Percentiles rank a stretch among this genome's conserved stretches.
Conservation (phyloP, 2,329 filamentous ascomycete species). For the Ascochyta fabae region DNA sequence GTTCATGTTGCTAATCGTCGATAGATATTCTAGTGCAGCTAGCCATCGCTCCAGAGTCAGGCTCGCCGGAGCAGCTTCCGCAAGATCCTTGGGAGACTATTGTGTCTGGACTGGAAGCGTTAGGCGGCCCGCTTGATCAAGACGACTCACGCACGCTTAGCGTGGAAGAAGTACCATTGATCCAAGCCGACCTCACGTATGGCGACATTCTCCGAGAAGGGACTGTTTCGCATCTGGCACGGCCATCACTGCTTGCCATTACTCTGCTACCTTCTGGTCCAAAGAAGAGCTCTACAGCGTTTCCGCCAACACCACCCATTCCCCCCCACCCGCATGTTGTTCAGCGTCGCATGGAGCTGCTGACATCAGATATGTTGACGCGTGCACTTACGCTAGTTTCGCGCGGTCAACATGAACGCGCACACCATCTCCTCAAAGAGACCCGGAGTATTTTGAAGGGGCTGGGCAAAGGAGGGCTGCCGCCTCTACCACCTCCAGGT, state of each 20-base stretch:
- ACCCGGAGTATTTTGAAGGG: conserved; percentile 95
- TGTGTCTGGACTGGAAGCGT: conserved; percentile 90
- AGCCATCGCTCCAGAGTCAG: conserved; percentile 85
- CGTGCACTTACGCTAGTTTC: conserved; percentile 89
- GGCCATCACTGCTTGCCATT: conserved; percentile 90
- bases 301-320: conserved; percentile 71
- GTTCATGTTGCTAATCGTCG: conserved; percentile 20
- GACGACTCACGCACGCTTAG: conserved; percentile 84
- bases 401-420: conserved; percentile 89
- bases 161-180: conserved; percentile 91
- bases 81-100: conserved; percentile 98
- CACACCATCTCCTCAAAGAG: conserved; percentile 89
- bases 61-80: conserved; percentile 80
- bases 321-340: conserved; percentile 95
- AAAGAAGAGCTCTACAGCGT: conserved; percentile 63
- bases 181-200: conserved; percentile 93
- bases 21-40: conserved; percentile 91
- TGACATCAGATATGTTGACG: conserved; percentile 98
- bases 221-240: conserved; percentile 80
- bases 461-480: conserved; percentile 90
- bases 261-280: conserved; percentile 84
- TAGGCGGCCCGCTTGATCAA: conserved; percentile 84
- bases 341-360: conserved; percentile 93
- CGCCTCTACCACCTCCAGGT: conserved; percentile 77
- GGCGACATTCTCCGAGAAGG: conserved; percentile 93